Evolutionary conservation across 148 eudicot species (phyloP).

Genomic region (Amaranthus cruentus): DNA sequence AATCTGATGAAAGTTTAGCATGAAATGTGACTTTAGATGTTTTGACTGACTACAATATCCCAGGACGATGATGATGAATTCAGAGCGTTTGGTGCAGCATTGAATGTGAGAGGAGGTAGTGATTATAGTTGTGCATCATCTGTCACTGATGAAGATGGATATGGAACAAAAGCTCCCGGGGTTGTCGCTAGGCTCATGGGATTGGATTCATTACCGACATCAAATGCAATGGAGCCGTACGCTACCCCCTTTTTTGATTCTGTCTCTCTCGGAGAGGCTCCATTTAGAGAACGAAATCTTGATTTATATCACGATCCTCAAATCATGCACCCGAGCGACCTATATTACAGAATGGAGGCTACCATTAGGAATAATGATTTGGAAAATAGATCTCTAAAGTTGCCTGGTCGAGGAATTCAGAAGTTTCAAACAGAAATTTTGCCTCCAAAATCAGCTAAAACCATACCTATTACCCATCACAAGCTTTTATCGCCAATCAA

Average conservation of each 20-base stretch:
- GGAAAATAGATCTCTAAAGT: constrained; percentile 44
- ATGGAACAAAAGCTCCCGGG: constrained; percentile 60
- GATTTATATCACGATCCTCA: constrained; percentile 43
- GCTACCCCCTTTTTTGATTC: constrained; percentile 60
- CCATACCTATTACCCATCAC: constrained; percentile 80
- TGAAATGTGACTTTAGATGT: background rate
- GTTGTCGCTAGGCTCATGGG: constrained; percentile 98
- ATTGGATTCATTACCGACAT: constrained; percentile 71
- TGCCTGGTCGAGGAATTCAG: constrained; percentile 52
- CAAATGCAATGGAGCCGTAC: constrained; percentile 46
- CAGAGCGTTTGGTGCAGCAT: constrained; percentile 33
- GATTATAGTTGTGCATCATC: constrained; percentile 88
- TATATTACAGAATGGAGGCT: constrained; percentile 34
- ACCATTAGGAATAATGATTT: constrained; percentile 26
- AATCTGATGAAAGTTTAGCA: background rate
- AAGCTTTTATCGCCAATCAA: constrained; percentile 93
- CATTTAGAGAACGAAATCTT: constrained; percentile 38
- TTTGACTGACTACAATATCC: constrained; percentile 6
- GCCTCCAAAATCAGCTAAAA: constrained; percentile 86
- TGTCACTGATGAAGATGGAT: constrained; percentile 71
- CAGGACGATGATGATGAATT: constrained; percentile 59
- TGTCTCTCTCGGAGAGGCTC: constrained; percentile 51
- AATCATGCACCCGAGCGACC: constrained; percentile 32
- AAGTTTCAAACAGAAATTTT: constrained; percentile 80
- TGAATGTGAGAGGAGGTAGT: constrained; percentile 62